A percentile compares a stretch with the other conserved stretches of the same genome.
These are phyloP conservation scores for Lepiota venenata DNA, from an alignment of 768 basidiomycete species.

Conservation along the genomic window DNA sequence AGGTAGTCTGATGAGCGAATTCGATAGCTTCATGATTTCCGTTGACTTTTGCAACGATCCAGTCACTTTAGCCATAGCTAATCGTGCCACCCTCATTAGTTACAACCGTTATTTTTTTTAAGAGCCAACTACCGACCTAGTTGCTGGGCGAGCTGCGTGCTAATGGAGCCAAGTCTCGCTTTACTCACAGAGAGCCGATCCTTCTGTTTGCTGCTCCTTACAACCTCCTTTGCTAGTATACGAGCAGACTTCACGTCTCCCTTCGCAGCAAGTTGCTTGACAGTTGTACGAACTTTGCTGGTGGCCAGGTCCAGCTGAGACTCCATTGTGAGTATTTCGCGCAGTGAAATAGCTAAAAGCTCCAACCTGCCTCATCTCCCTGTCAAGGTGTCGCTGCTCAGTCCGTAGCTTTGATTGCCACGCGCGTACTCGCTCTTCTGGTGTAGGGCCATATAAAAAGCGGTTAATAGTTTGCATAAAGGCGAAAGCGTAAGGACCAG, in stretches of 20 bases:
- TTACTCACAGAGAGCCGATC: constrained; percentile 90
- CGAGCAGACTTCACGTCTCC: constrained; percentile 92
- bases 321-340: constrained; percentile 8
- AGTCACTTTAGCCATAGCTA: constrained; percentile 96
- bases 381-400: constrained; percentile 81
- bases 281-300: constrained; percentile 70
- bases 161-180: constrained; percentile 87
- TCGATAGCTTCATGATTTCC: constrained; percentile 99
- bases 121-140: constrained; percentile 56
- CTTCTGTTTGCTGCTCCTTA: constrained; percentile 92
- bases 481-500: neutral
- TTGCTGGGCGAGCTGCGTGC: constrained; percentile 87
- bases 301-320: constrained; percentile 78
- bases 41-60: constrained; percentile 98
- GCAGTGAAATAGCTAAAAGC: constrained; percentile 18
- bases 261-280: constrained; percentile 88
- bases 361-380: constrained; percentile 94
- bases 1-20: constrained; percentile 85
- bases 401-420: constrained; percentile 89
- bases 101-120: neutral
- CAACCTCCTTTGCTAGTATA: constrained; percentile 91
- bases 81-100: neutral
- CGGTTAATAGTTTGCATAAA: constrained; percentile 86
- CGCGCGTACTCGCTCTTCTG: constrained; percentile 87
- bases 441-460: constrained; percentile 93